Conservation (phyloP, 2,329 filamentous ascomycete genomes). For the Colletotrichum noveboracense region DNA sequence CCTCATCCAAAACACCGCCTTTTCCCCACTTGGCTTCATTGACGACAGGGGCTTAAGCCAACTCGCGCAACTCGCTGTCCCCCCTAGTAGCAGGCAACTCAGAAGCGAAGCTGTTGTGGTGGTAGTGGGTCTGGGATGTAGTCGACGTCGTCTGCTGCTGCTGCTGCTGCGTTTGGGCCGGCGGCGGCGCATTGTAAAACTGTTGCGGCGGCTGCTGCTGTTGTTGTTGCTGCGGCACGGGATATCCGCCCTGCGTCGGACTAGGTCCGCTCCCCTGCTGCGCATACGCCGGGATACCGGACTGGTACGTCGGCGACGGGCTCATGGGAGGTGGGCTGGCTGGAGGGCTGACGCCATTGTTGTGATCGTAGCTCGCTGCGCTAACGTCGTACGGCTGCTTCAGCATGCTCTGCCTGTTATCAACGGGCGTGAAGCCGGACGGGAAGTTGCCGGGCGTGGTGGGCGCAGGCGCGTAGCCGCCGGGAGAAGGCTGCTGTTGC, state of each 20-base stretch:
- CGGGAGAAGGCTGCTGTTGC: slow-evolving; percentile 23
- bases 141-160: neutral
- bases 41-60: slow-evolving; percentile 25
- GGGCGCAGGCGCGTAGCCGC: slow-evolving; percentile 11
- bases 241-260: neutral
- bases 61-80: slow-evolving; percentile 36
- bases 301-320: slow-evolving; percentile 15
- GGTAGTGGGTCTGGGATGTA: neutral
- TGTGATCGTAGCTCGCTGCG: slow-evolving; percentile 17
- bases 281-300: slow-evolving; percentile 2
- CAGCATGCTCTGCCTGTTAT: slow-evolving; percentile 26
- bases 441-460: neutral
- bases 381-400: slow-evolving; percentile 22
- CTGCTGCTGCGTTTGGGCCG: neutral
- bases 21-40: neutral
- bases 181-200: neutral
- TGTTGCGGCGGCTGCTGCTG: neutral
- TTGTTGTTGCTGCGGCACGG: neutral
- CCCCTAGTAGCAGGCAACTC: slow-evolving; percentile 35
- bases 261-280: neutral
- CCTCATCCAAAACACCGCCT: neutral
- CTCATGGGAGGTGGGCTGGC: slow-evolving; percentile 25
- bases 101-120: slow-evolving; percentile 16
- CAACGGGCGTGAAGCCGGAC: slow-evolving; percentile 17
- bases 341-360: slow-evolving; percentile 20